These are phyloP conservation scores for Moelleriella libera DNA, from an alignment of 2,329 filamentous ascomycete species.

Conservation along the genomic window DNA sequence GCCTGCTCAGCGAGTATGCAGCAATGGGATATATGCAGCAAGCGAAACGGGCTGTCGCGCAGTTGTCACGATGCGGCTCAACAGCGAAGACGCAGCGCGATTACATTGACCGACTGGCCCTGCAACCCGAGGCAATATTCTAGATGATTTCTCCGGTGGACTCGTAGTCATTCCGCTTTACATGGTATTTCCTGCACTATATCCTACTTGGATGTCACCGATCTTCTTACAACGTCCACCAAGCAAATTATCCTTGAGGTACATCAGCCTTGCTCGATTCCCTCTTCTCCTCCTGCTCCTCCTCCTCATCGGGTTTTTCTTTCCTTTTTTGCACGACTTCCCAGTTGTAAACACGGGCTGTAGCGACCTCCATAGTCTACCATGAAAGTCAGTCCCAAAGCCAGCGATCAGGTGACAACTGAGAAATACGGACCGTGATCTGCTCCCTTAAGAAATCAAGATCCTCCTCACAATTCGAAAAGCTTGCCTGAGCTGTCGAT, in stretches of 20 bases:
- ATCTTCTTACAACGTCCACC: neutral
- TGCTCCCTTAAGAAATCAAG: conserved; percentile 91
- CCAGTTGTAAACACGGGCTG: conserved; percentile 98
- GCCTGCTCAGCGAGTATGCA: neutral
- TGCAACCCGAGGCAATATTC: too few species aligned
- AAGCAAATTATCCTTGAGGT: neutral
- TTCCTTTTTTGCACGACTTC: conserved; percentile 92
- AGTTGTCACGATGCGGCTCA: too few species aligned
- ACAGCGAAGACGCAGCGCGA: too few species aligned
- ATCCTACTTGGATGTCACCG: neutral
- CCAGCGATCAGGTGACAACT: neutral
- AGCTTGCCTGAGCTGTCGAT: conserved; percentile 60
- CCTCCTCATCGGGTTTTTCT: conserved; percentile 58
- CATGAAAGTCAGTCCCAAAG: neutral
- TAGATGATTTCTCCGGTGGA: neutral
- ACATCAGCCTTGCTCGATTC: conserved; percentile 15
- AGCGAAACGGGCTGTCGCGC: neutral
- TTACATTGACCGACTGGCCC: too few species aligned
- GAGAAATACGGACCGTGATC: conserved; percentile 58
- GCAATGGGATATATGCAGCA: neutral
- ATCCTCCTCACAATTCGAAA: conserved; percentile 89
- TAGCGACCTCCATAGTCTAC: conserved; percentile 93
- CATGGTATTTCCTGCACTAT: neutral
- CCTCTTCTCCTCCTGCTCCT: conserved; percentile 31
- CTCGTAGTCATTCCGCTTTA: neutral